Evolutionary conservation across 805 yeast genomes (phyloP).

Genomic region (Kluyveromyces aestuarii): DNA sequence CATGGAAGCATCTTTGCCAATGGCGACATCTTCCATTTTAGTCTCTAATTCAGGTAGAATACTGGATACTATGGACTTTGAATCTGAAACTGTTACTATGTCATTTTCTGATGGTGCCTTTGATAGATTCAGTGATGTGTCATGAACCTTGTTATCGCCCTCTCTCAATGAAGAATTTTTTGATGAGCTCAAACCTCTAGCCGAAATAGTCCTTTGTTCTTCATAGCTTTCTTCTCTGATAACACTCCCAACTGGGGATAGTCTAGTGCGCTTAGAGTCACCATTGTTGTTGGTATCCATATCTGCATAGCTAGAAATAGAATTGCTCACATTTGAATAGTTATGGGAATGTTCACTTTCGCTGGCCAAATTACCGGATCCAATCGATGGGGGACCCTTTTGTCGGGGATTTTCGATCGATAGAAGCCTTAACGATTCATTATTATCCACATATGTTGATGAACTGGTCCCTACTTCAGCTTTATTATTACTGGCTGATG

Average conservation of each 20-base stretch:
- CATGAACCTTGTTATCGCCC: not conserved
- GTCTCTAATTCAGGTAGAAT: slow-evolving; percentile 20
- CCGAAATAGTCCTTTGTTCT: not conserved
- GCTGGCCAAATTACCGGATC: slow-evolving; percentile 15
- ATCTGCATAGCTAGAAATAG: slow-evolving; percentile 1
- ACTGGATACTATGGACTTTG: slow-evolving; percentile 18
- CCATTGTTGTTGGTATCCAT: not conserved
- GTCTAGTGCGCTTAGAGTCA: not conserved
- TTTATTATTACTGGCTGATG: not conserved
- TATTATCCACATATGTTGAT: not conserved
- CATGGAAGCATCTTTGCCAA: slow-evolving; percentile 12
- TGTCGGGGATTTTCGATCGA: slow-evolving; percentile 8
- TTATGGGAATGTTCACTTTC: slow-evolving; percentile 11
- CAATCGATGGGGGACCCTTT: slow-evolving; percentile 11
- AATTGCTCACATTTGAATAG: slow-evolving; percentile 3
- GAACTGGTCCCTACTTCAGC: not conserved
- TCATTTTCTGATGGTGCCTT: not conserved
- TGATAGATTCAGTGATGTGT: slow-evolving; percentile 4
- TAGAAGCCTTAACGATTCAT: slow-evolving; percentile 10
- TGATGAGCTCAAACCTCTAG: not conserved
- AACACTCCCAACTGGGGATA: not conserved
- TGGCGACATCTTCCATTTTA: slow-evolving; percentile 1
- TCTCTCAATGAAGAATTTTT: not conserved
- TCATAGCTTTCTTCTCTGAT: not conserved
- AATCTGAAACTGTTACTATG: slow-evolving; percentile 1